Percentiles rank a stretch among this genome's conserved stretches.
These are phyloP conservation scores for Aurantiochytrium sp. DNA, from an alignment of 108 stramenopile species.

Conservation along the genomic window DNA sequence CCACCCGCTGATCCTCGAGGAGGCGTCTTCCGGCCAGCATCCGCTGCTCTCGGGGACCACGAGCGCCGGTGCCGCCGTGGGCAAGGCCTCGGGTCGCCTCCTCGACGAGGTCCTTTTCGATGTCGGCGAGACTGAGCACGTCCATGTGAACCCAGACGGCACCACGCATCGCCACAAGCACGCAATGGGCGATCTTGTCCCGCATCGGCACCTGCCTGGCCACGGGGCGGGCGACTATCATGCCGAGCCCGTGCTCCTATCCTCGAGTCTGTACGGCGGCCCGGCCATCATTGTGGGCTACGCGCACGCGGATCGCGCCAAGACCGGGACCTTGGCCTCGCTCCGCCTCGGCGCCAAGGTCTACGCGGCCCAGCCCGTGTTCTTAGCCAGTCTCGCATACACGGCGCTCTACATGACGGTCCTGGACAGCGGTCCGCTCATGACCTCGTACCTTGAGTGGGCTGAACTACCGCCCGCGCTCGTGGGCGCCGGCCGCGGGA, in stretches of 20 bases:
- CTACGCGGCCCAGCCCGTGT: background rate
- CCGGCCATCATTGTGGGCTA: background rate
- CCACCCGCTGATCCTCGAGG: background rate
- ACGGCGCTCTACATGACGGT: constrained; percentile 29
- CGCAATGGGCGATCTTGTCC: background rate
- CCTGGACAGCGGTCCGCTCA: background rate
- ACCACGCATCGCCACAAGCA: background rate
- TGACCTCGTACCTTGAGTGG: background rate
- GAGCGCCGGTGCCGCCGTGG: background rate
- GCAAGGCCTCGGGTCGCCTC: background rate
- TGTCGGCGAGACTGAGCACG: background rate
- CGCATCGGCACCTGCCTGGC: background rate
- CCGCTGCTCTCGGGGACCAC: background rate
- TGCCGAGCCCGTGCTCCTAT: background rate
- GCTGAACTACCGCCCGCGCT: background rate
- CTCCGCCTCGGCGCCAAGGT: background rate
- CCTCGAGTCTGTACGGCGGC: background rate
- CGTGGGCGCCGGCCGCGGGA: background rate
- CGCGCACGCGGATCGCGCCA: background rate
- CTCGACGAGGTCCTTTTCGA: background rate
- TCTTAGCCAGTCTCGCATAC: background rate
- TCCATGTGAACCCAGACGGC: background rate
- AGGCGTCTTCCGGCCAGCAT: background rate
- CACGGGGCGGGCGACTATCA: background rate
- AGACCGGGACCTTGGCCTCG: background rate